A percentile compares a stretch with the other conserved stretches of the same genome.
Conservation (phyloP, 1,139 yeast species). For the Sugiyamaella paludigena region DNA sequence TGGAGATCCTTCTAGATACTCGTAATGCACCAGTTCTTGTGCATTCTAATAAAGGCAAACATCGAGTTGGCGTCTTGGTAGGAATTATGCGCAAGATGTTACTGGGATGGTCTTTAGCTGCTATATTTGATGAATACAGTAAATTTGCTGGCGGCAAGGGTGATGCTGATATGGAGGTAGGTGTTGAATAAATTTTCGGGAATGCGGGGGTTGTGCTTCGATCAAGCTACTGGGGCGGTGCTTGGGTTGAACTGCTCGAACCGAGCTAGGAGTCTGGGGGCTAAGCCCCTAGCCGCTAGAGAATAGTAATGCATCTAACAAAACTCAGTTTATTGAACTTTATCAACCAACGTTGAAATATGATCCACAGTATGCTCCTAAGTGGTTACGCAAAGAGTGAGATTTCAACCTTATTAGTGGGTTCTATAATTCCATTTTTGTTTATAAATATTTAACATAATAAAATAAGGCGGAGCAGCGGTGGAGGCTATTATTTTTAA, state of each 20-base stretch:
- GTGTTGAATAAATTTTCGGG: too few relatives aligned
- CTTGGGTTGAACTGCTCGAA: too few relatives aligned
- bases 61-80: constrained; percentile 85
- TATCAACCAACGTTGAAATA: constrained; percentile 30
- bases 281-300: too few relatives aligned
- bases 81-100: constrained; percentile 81
- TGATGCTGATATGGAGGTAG: constrained; percentile 76
- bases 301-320: not conserved
- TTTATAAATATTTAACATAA: too few relatives aligned
- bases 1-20: constrained; percentile 61
- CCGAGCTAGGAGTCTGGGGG: too few relatives aligned
- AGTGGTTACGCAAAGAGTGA: constrained; percentile 29
- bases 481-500: too few relatives aligned
- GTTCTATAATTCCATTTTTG: too few relatives aligned
- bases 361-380: constrained; percentile 34
- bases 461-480: too few relatives aligned
- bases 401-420: too few relatives aligned
- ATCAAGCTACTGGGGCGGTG: too few relatives aligned
- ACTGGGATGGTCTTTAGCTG: constrained; percentile 92
- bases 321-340: constrained; percentile 30
- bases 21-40: constrained; percentile 82
- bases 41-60: constrained; percentile 95
- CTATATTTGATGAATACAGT: constrained; percentile 90
- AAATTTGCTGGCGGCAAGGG: constrained; percentile 92
- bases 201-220: too few relatives aligned